Conservation (phyloP, 2,329 filamentous ascomycete species). For the Talaromyces piceae region DNA sequence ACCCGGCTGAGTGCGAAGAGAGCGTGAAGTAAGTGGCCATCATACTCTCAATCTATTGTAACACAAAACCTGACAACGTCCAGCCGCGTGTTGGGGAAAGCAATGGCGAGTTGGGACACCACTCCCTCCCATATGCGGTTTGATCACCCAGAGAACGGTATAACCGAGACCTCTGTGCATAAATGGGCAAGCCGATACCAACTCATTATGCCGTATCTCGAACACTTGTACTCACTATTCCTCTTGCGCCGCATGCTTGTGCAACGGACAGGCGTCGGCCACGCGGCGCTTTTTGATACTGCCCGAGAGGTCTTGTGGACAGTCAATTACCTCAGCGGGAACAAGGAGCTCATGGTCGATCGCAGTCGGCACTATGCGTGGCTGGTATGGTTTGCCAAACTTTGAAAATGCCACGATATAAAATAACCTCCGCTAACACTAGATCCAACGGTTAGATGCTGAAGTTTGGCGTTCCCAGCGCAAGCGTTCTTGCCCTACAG, state of each 20-base stretch:
- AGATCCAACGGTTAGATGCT: not conserved
- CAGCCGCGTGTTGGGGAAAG: constrained; percentile 17
- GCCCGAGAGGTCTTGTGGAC: not conserved
- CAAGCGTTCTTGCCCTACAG: not conserved
- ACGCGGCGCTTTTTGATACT: not conserved
- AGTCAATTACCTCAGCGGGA: not conserved
- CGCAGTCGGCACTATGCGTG: not conserved
- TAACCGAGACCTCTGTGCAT: not conserved
- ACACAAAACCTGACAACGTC: not conserved
- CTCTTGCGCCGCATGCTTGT: not conserved
- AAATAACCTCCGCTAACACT: not conserved
- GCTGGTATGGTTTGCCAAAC: not conserved
- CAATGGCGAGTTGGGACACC: constrained; percentile 23
- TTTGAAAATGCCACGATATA: not conserved
- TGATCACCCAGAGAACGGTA: not conserved
- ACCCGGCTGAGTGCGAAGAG: not conserved
- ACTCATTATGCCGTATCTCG: not conserved
- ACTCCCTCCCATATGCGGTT: not conserved
- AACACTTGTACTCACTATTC: not conserved
- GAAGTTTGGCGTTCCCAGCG: not conserved
- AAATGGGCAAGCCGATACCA: not conserved
- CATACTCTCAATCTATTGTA: not conserved
- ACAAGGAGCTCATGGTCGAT: not conserved
- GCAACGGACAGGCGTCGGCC: not conserved
- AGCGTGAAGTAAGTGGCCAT: not conserved